Evolutionary conservation across 805 yeast species (phyloP).

Genomic region (Candida nemodendra): DNA sequence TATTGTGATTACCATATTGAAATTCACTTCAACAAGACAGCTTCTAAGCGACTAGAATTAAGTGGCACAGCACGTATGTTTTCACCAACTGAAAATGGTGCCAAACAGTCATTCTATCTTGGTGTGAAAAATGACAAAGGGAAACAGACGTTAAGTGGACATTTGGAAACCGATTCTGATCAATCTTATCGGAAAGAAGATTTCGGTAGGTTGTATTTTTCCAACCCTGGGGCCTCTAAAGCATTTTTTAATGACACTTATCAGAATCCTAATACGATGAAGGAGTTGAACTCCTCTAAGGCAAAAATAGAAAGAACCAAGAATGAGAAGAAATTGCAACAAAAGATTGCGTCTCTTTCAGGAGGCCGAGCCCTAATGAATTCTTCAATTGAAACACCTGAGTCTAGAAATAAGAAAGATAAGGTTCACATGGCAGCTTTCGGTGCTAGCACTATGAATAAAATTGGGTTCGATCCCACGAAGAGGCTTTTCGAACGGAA

Average conservation of each 20-base stretch:
- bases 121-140: slow-evolving; percentile 24
- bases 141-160: slow-evolving; percentile 27
- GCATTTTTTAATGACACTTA: slow-evolving; percentile 53
- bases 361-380: slow-evolving; percentile 24
- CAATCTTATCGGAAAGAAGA: slow-evolving; percentile 21
- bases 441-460: slow-evolving; percentile 20
- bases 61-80: slow-evolving; percentile 57
- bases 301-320: slow-evolving; percentile 39
- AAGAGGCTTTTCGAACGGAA: slow-evolving; percentile 19
- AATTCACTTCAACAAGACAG: slow-evolving; percentile 45
- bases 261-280: slow-evolving; percentile 45
- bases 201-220: slow-evolving; percentile 34
- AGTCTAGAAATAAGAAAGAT: slow-evolving; percentile 19
- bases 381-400: slow-evolving; percentile 18
- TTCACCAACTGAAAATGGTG: slow-evolving; percentile 51
- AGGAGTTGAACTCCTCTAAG: slow-evolving; percentile 38
- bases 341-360: slow-evolving; percentile 29
- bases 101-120: slow-evolving; percentile 41
- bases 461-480: slow-evolving; percentile 33
- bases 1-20: slow-evolving; percentile 77
- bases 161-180: slow-evolving; percentile 24
- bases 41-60: slow-evolving; percentile 73
- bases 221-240: slow-evolving; percentile 40
- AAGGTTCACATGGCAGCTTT: slow-evolving; percentile 29
- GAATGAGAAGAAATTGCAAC: slow-evolving; percentile 31